Evolutionary conservation across 768 basidiomycete genomes (phyloP).

Genomic region (Astraeus odoratus): DNA sequence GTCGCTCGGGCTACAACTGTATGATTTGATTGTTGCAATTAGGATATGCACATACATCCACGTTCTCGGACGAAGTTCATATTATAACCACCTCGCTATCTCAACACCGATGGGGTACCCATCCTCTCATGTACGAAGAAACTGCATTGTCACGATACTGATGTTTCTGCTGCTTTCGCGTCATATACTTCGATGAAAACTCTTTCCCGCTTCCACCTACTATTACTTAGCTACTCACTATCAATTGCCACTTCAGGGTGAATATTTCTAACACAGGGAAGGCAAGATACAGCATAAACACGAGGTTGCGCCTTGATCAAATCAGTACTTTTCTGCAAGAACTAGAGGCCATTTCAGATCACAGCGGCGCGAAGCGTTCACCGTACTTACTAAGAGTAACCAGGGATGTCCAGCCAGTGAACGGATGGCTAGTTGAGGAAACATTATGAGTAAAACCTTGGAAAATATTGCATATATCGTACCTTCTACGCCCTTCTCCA

Average conservation of each 20-base stretch:
- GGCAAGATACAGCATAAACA: not conserved
- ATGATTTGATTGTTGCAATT: not conserved
- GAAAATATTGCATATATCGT: constrained; percentile 11
- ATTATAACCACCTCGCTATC: no score
- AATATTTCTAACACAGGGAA: not conserved
- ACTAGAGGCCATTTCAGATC: constrained; percentile 36
- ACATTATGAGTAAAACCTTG: constrained; percentile 1
- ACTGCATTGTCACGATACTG: not conserved
- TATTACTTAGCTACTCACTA: no score
- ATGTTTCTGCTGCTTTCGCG: not conserved
- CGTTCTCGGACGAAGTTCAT: not conserved
- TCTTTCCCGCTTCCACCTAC: not conserved
- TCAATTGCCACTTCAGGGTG: no score
- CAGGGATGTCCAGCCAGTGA: constrained; percentile 95
- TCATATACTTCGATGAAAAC: not conserved
- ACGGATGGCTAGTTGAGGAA: constrained; percentile 65
- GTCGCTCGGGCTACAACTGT: not conserved
- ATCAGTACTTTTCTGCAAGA: constrained; percentile 61
- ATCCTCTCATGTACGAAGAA: not conserved
- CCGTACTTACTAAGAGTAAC: constrained; percentile 72
- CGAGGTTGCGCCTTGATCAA: not conserved
- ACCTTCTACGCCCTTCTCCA: constrained; percentile 85
- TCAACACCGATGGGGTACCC: not conserved
- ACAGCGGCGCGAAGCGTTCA: not conserved
- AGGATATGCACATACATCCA: not conserved